Percentiles rank a stretch among this genome's conserved stretches.
phyloP scores from a whole-genome alignment of 163 green algal genomes.

The Chlamydomonas reinhardtii region DNA sequence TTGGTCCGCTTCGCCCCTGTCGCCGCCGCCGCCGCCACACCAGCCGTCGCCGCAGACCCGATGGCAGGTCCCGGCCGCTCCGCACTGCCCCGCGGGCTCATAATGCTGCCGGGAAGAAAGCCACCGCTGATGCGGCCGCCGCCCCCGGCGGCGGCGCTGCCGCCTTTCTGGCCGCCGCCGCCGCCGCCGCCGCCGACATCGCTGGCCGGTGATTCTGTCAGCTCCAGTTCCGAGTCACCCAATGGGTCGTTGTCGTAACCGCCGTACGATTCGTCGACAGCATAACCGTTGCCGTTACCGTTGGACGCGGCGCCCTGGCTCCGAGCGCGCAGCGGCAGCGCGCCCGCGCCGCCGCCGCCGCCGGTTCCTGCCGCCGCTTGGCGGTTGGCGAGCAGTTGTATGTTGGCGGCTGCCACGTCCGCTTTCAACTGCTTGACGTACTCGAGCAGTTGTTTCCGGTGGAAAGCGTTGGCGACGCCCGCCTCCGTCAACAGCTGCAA shows the following conservation, averaged over 20 bases:
- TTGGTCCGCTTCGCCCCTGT: too few relatives aligned
- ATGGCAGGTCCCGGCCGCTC: not conserved
- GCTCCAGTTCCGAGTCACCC: too few relatives aligned
- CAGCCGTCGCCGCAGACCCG: too few relatives aligned
- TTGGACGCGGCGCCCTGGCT: not conserved
- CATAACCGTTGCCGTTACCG: too few relatives aligned
- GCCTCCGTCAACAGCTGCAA: slow-evolving; percentile 47
- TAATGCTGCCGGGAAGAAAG: slow-evolving; percentile 6
- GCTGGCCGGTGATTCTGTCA: too few relatives aligned
- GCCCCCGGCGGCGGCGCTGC: not conserved
- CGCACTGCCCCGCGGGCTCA: slow-evolving; percentile 4
- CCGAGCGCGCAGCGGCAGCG: not conserved
- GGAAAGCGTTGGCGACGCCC: slow-evolving; percentile 50
- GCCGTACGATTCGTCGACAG: too few relatives aligned
- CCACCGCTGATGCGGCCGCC: not conserved
- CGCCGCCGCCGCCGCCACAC: too few relatives aligned
- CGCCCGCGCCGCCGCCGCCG: too few relatives aligned
- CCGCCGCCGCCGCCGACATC: too few relatives aligned
- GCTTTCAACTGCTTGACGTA: slow-evolving; percentile 43
- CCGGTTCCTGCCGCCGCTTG: not conserved
- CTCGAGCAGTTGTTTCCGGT: slow-evolving; percentile 47
- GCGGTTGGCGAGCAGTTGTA: not conserved
- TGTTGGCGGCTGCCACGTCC: not conserved
- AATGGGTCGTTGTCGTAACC: too few relatives aligned
- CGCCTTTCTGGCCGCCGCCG: not conserved